Evolutionary conservation across 805 yeast genomes (phyloP).

Genomic region (Yueomyces sp.): DNA sequence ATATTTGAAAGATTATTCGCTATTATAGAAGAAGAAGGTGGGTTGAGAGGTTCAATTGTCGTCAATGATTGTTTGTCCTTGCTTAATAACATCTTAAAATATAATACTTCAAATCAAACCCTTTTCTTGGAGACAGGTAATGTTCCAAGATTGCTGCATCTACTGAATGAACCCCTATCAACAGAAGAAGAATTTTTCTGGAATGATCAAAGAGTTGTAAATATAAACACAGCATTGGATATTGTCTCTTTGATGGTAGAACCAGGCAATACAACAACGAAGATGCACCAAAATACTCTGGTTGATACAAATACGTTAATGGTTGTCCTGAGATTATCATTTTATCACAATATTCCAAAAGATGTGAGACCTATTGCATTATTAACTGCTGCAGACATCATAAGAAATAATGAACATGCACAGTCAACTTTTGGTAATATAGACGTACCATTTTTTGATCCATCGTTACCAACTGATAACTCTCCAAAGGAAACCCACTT

Average conservation of each 20-base stretch:
- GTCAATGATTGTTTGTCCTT: constrained; percentile 82
- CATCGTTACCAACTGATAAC: constrained; percentile 34
- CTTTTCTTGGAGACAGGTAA: constrained; percentile 78
- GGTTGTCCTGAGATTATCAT: constrained; percentile 54
- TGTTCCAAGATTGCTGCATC: constrained; percentile 44
- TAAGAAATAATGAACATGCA: constrained; percentile 48
- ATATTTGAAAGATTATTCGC: constrained; percentile 71
- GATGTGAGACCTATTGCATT: constrained; percentile 56
- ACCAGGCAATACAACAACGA: constrained; percentile 57
- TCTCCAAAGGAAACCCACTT: constrained; percentile 9
- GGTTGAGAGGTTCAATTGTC: constrained; percentile 75
- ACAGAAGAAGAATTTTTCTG: constrained; percentile 40
- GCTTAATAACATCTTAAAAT: constrained; percentile 56
- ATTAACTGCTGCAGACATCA: constrained; percentile 63
- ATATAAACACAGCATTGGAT: constrained; percentile 54
- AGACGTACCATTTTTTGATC: constrained; percentile 88
- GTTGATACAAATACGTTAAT: constrained; percentile 50
- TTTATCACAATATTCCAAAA: constrained; percentile 51
- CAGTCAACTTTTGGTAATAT: constrained; percentile 65
- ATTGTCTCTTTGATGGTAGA: constrained; percentile 60
- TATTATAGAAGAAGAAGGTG: constrained; percentile 81
- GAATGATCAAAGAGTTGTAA: constrained; percentile 64
- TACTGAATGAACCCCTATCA: constrained; percentile 49
- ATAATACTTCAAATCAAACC: constrained; percentile 83
- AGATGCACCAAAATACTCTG: constrained; percentile 46